These are phyloP conservation scores for Geranium incanum DNA, from an alignment of 441 rosid species.

Conservation along the genomic window DNA sequence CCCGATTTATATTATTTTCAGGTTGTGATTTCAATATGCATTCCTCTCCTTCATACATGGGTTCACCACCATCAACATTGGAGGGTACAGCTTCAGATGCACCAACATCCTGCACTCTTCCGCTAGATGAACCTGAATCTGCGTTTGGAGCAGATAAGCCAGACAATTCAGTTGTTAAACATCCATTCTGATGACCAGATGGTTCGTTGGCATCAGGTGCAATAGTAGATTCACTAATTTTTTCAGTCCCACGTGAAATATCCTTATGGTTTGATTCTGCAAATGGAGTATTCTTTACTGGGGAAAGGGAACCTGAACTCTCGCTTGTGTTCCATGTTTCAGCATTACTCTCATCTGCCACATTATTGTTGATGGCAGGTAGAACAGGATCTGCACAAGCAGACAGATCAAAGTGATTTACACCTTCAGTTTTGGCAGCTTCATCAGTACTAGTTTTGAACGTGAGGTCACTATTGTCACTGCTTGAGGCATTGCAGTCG, in stretches of 20 bases:
- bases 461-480: conserved; percentile 20
- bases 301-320: conserved; percentile 25
- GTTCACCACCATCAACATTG: conserved; percentile 67
- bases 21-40: conserved; percentile 61
- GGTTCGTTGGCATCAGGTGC: conserved; percentile 26
- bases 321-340: conserved; percentile 27
- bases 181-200: conserved; percentile 32
- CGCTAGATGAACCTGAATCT: conserved; percentile 42
- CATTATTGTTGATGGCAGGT: conserved; percentile 23
- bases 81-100: conserved; percentile 43
- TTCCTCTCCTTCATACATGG: conserved; percentile 96
- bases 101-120: conserved; percentile 39
- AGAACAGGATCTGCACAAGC: conserved; percentile 27
- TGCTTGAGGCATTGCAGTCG: conserved; percentile 25
- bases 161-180: conserved; percentile 20
- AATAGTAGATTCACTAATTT: conserved; percentile 22
- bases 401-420: conserved; percentile 29
- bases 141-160: conserved; percentile 27
- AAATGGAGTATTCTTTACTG: conserved; percentile 26
- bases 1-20: conserved; percentile 45
- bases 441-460: conserved; percentile 26
- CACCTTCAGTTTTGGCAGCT: conserved; percentile 24
- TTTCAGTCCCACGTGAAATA: conserved; percentile 22
- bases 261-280: conserved; percentile 22
- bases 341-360: conserved; percentile 25